These are phyloP conservation scores for Candida ovalis DNA, from an alignment of 805 yeast species.

Conservation along the genomic window DNA sequence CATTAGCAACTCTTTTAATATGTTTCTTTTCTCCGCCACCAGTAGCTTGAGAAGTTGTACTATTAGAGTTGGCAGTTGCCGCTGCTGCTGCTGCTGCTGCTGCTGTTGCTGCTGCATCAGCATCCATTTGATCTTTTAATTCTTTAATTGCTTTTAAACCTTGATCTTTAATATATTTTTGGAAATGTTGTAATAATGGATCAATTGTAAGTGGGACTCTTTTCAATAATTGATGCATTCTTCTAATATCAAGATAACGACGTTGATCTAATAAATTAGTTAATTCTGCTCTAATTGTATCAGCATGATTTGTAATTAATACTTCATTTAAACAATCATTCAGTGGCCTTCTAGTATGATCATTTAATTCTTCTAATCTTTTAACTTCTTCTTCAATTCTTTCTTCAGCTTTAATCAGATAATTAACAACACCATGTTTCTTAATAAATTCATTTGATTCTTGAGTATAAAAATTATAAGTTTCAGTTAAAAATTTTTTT, in stretches of 20 bases:
- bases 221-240: constrained; percentile 71
- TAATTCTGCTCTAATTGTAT: constrained; percentile 73
- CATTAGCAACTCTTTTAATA: constrained; percentile 28
- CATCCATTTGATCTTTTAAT: constrained; percentile 34
- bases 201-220: constrained; percentile 78
- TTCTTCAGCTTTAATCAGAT: constrained; percentile 79
- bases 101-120: constrained; percentile 15
- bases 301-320: constrained; percentile 75
- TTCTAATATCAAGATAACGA: constrained; percentile 66
- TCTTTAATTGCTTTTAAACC: constrained; percentile 62
- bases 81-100: constrained; percentile 23
- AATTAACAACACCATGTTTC: constrained; percentile 82
- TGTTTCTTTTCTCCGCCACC: constrained; percentile 20
- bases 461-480: constrained; percentile 58
- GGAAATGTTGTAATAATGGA: constrained; percentile 71
- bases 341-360: constrained; percentile 76
- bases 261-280: constrained; percentile 68
- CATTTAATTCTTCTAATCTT: constrained; percentile 74
- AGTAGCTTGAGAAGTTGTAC: too few relatives aligned
- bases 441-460: constrained; percentile 67
- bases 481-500: constrained; percentile 64
- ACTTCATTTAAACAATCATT: constrained; percentile 72
- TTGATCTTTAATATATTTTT: constrained; percentile 63
- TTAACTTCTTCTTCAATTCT: constrained; percentile 81
- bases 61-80: too few relatives aligned